Evolutionary conservation across 2,329 filamentous ascomycete species (phyloP).

Genomic region (Colletotrichum paranaense): DNA sequence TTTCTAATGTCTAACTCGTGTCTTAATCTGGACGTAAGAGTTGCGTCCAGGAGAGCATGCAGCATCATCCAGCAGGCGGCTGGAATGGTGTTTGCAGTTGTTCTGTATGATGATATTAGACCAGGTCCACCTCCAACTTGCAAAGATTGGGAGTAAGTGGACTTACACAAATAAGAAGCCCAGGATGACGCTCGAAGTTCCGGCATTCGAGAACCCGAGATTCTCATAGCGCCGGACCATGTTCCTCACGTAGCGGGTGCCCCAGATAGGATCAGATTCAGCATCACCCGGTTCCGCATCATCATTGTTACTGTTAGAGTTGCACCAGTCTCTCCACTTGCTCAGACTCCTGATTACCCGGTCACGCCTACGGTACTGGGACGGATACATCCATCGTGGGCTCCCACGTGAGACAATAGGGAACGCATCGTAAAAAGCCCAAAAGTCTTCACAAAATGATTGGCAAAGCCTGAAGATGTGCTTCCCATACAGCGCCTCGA

Average conservation of each 20-base stretch:
- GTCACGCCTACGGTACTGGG: constrained; percentile 16
- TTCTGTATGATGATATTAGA: background rate
- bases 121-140: too few species aligned
- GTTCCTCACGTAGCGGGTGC: constrained; percentile 16
- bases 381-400: constrained; percentile 24
- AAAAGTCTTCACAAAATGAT: constrained; percentile 22
- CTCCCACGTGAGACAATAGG: constrained; percentile 14
- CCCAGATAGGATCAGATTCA: constrained; percentile 20
- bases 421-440: constrained; percentile 26
- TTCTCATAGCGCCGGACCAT: constrained; percentile 28
- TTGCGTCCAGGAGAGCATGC: constrained; percentile 4
- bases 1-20: background rate
- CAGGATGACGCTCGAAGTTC: constrained; percentile 5
- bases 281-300: background rate
- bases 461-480: constrained; percentile 12
- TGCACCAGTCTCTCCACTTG: constrained; percentile 8
- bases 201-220: constrained; percentile 20
- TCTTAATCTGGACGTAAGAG: constrained; percentile 6
- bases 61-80: constrained; percentile 24
- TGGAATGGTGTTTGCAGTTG: constrained; percentile 24
- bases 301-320: background rate
- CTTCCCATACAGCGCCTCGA: constrained; percentile 23
- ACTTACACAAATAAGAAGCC: constrained; percentile 33
- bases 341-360: constrained; percentile 8
- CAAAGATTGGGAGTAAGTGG: too few species aligned